Evolutionary conservation across 2,329 filamentous ascomycete genomes (phyloP), one percentile per base, ranked within the genome.

Genomic region (Piedraia hortae): DNA sequence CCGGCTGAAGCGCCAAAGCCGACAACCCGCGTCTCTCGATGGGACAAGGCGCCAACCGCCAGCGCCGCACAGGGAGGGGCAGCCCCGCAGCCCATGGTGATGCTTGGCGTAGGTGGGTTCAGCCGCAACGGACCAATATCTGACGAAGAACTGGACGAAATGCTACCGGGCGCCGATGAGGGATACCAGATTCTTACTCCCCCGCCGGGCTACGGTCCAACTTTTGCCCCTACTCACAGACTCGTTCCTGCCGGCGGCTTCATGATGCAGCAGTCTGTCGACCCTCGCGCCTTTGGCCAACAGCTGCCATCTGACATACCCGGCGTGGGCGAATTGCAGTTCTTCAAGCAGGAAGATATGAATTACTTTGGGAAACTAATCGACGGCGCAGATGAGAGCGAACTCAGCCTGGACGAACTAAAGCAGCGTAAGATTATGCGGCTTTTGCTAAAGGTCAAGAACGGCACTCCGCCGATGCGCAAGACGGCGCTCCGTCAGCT

Each of bases 371-470:
- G 82, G 27, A 93, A 97, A 53, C 62, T 97, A 18, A 82, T 89
- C 11, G 85, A 97, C 41, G 78, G 75, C 16, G 72, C 71, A 12
- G 78, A 93, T 35, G 85, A 97, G 48, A 88, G 82, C 35, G 59
- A 66, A 11, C 62, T 97, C 48, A 80, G 69, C 10, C 78, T 97
- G 6, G 85, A 97, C 21, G 82, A 97, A 39, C 51, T 97, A 23
- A 93, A 97, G 48, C 82, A 97, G 48, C 63, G 85, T 29, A 97
- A 97, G 51, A 97, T 97, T 41, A 93, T 97, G 85, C 62, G 85
- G 33, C 52, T 97, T 24, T 55, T 97, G 20, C 59, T 97, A 25
- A 97, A 97, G 51, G 82, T 97, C 55, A 97, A 97, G 61, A 97
- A 97, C 43, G 85, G 85, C 38, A 93, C 85, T 18, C 85, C 85